Conservation (phyloP, 495 filamentous ascomycete species). For the Aspergillus kassunensis region DNA sequence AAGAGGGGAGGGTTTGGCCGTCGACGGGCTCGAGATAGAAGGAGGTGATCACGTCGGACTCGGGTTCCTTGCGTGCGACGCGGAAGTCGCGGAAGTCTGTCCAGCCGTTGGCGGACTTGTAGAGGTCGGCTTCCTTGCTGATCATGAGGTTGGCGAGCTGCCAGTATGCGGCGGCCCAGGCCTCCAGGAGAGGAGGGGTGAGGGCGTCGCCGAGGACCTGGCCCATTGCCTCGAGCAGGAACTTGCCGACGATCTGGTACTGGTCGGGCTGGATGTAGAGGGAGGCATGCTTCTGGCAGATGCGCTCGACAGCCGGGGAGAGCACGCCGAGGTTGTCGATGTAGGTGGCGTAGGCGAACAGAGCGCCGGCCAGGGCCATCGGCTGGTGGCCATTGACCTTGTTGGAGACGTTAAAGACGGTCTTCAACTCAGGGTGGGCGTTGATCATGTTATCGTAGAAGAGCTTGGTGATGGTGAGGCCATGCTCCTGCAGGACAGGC, state of each 20-base stretch:
- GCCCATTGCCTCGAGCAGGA: slow-evolving; percentile 65
- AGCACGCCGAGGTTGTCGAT: slow-evolving; percentile 67
- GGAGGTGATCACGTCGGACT: slow-evolving; percentile 62
- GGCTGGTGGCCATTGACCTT: slow-evolving; percentile 63
- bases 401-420: slow-evolving; percentile 64
- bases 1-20: slow-evolving; percentile 53
- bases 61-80: slow-evolving; percentile 56
- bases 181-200: slow-evolving; percentile 61
- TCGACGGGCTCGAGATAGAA: slow-evolving; percentile 70
- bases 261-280: slow-evolving; percentile 64
- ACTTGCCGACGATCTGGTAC: slow-evolving; percentile 64
- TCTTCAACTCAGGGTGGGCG: slow-evolving; percentile 57
- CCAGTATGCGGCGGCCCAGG: slow-evolving; percentile 70
- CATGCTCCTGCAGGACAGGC: slow-evolving; percentile 59
- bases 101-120: slow-evolving; percentile 55
- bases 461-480: slow-evolving; percentile 57
- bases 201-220: slow-evolving; percentile 63
- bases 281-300: slow-evolving; percentile 72
- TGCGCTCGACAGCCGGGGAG: slow-evolving; percentile 59
- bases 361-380: slow-evolving; percentile 58
- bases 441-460: slow-evolving; percentile 68
- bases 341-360: slow-evolving; percentile 67
- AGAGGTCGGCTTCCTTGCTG: slow-evolving; percentile 56
- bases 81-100: slow-evolving; percentile 63
- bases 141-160: slow-evolving; percentile 69